These are phyloP conservation scores for Melocanna baccifera DNA, from an alignment of 176 grass and related monocot genomes.

Conservation along the genomic window DNA sequence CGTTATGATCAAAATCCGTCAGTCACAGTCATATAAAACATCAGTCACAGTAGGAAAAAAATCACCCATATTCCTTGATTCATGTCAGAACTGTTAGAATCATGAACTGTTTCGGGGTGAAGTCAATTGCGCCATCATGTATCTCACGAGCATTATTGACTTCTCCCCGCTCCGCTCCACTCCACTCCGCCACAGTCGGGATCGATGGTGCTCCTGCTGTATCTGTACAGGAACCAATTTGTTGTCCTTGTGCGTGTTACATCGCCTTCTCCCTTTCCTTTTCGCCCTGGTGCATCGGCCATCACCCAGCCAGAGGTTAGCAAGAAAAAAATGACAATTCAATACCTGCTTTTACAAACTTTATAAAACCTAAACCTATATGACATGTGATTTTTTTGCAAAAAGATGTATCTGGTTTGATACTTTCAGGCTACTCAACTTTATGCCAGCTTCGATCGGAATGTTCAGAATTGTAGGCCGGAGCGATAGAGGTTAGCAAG, in stretches of 20 bases:
- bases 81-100: background rate
- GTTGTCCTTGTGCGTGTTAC: background rate
- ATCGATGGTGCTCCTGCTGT: background rate
- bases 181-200: background rate
- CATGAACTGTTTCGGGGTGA: background rate
- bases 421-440: background rate
- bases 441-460: background rate
- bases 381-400: background rate
- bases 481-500: too few species aligned
- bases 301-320: background rate
- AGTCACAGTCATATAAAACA: too few species aligned
- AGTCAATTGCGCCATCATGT: conserved; percentile 9
- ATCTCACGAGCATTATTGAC: background rate
- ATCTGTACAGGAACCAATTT: background rate
- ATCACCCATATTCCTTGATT: background rate
- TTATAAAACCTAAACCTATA: background rate
- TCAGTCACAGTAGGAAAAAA: too few species aligned
- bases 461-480: background rate
- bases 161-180: background rate
- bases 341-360: too few species aligned
- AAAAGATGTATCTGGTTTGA: background rate
- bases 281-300: background rate
- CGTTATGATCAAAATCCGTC: too few species aligned
- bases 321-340: background rate
- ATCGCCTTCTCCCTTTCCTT: background rate